Percentiles rank a stretch among this genome's conserved stretches.
These are phyloP conservation scores for Escovopsis sp. DNA, from an alignment of 2,329 filamentous ascomycete species.

Conservation along the genomic window DNA sequence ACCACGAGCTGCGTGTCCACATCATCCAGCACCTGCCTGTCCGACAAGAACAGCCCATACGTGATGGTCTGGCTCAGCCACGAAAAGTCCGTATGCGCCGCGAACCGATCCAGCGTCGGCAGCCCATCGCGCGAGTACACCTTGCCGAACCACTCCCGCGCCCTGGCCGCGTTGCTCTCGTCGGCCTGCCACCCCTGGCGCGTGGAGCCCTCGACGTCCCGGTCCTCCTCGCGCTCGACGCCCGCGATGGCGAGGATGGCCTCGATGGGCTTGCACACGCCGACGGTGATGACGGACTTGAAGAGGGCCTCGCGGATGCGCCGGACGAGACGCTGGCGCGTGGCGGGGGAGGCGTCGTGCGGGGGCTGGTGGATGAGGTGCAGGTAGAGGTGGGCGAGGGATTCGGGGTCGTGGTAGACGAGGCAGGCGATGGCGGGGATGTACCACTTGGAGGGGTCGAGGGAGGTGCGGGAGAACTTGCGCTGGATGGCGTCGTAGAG, in stretches of 20 bases:
- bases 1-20: slow-evolving; percentile 40
- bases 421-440: slow-evolving; percentile 6
- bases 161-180: slow-evolving; percentile 35
- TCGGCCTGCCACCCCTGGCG: slow-evolving; percentile 44
- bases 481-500: background rate
- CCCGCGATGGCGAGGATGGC: slow-evolving; percentile 39
- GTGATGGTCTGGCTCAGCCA: slow-evolving; percentile 40
- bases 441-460: slow-evolving; percentile 4
- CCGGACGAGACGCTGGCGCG: slow-evolving; percentile 31
- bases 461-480: background rate
- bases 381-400: slow-evolving; percentile 37
- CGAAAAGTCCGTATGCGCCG: slow-evolving; percentile 23
- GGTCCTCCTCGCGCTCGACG: slow-evolving; percentile 37
- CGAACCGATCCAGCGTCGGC: slow-evolving; percentile 19
- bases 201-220: slow-evolving; percentile 33
- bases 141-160: slow-evolving; percentile 37
- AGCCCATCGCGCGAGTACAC: slow-evolving; percentile 36
- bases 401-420: slow-evolving; percentile 20
- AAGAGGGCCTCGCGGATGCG: slow-evolving; percentile 42
- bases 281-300: slow-evolving; percentile 41
- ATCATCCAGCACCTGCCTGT: slow-evolving; percentile 37
- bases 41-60: slow-evolving; percentile 41
- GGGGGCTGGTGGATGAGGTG: slow-evolving; percentile 34
- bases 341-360: slow-evolving; percentile 23
- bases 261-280: slow-evolving; percentile 48